Base-by-base conservation (phyloP, 2,329 filamentous ascomycete species). In the Fusarium sp. region DNA sequence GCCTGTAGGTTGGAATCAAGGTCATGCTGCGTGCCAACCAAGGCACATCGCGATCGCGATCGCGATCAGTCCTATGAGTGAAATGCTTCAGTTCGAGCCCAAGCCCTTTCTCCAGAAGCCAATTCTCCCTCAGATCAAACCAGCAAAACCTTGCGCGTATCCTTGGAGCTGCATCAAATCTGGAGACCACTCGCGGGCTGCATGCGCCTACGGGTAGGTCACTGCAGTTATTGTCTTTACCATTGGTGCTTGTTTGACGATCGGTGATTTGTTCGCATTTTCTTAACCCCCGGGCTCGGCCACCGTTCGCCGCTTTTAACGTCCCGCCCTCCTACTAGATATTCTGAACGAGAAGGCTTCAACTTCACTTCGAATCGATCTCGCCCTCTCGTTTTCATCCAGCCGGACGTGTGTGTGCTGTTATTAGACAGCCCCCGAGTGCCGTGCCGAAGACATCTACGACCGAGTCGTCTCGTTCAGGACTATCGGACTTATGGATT, bases 371-470 rank as follows among this genome's bases (percentile, higher is more conserved):
- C 57, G 39, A 58, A 48, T 67, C 66, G 57, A 49, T 48, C 35
- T 64, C 57, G 48, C 43, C 64, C 28, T 29, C 47, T 29, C 49
- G 13, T 59, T 44, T 35, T 57, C 52, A 41, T 29, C 44, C 28
- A 55, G 64, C 66, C 58, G 57, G 72, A 54, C 58, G 65, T 59
- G 64, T 47, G 69, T 23, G 71, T 38, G 74, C 75, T 74, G 77
- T 77, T 77, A 76, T 75, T 74, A 77, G 77, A 77, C 75, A 76
- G 76, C 65, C 64, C 68, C 57, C 28, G 23, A 54, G 59, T 57
- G 55, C 39, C 58, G 66, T 57, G 60, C 39, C 54, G 43, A 63
- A 57, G 43, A 53, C 42, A 55, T 28, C 54, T 61, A 20, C 47
- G 47, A 35, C 38, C 15, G 47, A 42, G 39, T 31, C 42, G 55